A percentile compares a stretch with the other conserved stretches of the same genome.
These are phyloP conservation scores for Globisporangium barbulae DNA, from an alignment of 352 stramenopile genomes.

Conservation along the genomic window DNA sequence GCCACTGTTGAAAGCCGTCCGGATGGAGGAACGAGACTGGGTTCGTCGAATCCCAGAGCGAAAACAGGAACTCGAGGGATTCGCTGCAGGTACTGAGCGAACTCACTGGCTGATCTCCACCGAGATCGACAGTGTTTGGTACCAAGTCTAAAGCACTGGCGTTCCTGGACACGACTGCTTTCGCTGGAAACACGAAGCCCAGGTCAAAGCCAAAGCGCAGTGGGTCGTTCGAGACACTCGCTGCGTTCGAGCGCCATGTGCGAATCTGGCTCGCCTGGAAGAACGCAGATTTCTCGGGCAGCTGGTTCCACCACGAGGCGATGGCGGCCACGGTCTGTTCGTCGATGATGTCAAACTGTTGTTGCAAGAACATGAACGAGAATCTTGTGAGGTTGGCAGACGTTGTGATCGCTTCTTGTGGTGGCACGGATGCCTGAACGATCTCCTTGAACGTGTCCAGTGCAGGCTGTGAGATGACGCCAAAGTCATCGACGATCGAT, in stretches of 20 bases:
- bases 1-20: conserved; percentile 25
- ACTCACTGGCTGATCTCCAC: conserved; percentile 1
- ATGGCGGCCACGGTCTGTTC: conserved; percentile 26
- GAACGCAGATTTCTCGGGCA: conserved; percentile 37
- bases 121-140: conserved; percentile 26
- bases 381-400: conserved; percentile 36
- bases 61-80: conserved; percentile 28
- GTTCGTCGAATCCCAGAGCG: conserved; percentile 39
- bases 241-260: conserved; percentile 25
- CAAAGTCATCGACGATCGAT: conserved; percentile 42
- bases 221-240: conserved; percentile 24
- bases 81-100: conserved; percentile 27
- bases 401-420: conserved; percentile 20
- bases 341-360: conserved; percentile 27
- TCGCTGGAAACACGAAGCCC: conserved; percentile 33
- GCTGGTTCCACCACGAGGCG: conserved; percentile 37
- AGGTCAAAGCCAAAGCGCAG: conserved; percentile 47
- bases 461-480: conserved; percentile 20
- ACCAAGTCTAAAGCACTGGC: conserved; percentile 29
- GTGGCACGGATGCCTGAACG: conserved; percentile 26
- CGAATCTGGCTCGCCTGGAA: conserved; percentile 43
- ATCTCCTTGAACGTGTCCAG: conserved; percentile 28
- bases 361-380: conserved; percentile 34
- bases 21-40: conserved; percentile 36
- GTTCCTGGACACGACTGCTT: conserved; percentile 20